Conservation (phyloP, 1,284 basidiomycete genomes). For the Cryptococcus sp. region DNA sequence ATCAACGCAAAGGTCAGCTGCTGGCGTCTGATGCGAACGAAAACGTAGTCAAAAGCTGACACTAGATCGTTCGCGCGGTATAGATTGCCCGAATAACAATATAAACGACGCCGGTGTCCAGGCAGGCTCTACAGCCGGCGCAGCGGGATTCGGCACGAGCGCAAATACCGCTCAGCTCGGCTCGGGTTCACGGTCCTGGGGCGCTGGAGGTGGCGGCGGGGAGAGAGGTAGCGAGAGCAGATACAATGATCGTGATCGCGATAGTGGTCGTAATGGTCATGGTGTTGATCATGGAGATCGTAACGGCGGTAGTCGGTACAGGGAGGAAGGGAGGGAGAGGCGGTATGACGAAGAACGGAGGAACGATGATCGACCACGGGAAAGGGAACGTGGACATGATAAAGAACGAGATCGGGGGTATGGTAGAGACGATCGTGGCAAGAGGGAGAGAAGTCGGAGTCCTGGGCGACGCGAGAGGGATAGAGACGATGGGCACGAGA, state of each 20-base stretch:
- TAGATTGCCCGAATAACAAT: conserved; percentile 49
- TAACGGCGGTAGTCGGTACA: conserved; percentile 9
- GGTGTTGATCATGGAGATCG: conserved; percentile 1
- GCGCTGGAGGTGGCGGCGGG: conserved; percentile 7
- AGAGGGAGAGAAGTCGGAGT: conserved; percentile 12
- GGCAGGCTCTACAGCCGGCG: conserved; percentile 19
- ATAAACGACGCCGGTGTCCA: conserved; percentile 37
- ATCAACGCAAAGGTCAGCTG: conserved; percentile 75
- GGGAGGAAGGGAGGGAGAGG: conserved; percentile 24
- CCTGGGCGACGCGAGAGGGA: conserved; percentile 5
- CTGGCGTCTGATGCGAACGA: too few species aligned
- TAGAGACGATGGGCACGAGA: conserved; percentile 4
- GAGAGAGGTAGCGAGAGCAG: conserved; percentile 14
- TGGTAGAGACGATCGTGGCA: conserved; percentile 10
- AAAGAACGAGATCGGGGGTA: conserved; percentile 8
- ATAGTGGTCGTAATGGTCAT: conserved; percentile 4
- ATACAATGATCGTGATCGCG: conserved; percentile 7
- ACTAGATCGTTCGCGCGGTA: not conserved
- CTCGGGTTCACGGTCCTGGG: conserved; percentile 16
- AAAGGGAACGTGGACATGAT: not conserved
- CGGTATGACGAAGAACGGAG: conserved; percentile 24
- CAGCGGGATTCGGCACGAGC: conserved; percentile 29
- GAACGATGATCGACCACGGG: not conserved
- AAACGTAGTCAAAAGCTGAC: not conserved
- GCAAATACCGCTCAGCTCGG: conserved; percentile 33